Percentiles rank a stretch among this genome's conserved stretches.
Conservation (phyloP, 2,329 filamentous ascomycete species). For the Emydomyces testavorans region DNA sequence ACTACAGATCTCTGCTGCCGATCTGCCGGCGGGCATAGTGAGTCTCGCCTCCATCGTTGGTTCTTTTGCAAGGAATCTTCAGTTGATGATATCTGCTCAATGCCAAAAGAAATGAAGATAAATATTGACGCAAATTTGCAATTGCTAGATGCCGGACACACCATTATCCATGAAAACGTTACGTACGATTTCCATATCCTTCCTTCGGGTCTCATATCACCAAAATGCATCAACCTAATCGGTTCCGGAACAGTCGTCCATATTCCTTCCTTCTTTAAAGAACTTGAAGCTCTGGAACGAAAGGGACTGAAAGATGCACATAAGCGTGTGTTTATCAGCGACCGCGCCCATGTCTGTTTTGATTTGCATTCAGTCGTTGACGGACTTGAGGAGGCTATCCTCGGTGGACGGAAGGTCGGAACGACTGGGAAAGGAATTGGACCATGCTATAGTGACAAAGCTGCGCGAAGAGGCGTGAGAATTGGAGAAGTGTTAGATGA, state of each 20-base stretch:
- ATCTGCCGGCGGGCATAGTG: slow-evolving; percentile 39
- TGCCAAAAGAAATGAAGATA: not conserved
- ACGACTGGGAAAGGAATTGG: slow-evolving; percentile 43
- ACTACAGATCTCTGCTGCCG: slow-evolving; percentile 36
- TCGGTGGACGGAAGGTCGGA: slow-evolving; percentile 38
- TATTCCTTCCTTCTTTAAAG: slow-evolving; percentile 40
- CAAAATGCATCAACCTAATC: slow-evolving; percentile 37
- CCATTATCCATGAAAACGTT: slow-evolving; percentile 37
- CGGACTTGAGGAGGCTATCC: slow-evolving; percentile 36
- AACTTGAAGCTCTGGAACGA: slow-evolving; percentile 33
- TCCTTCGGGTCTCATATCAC: slow-evolving; percentile 33
- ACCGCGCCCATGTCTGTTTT: slow-evolving; percentile 23
- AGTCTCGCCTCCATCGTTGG: slow-evolving; percentile 22
- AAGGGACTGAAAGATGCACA: slow-evolving; percentile 35
- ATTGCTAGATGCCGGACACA: slow-evolving; percentile 35
- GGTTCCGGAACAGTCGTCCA: slow-evolving; percentile 39
- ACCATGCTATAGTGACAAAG: slow-evolving; percentile 54
- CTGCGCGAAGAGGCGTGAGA: slow-evolving; percentile 47
- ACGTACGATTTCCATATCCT: slow-evolving; percentile 42
- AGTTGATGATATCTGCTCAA: not conserved
- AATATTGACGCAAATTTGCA: not conserved
- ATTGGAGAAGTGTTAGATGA: slow-evolving; percentile 49
- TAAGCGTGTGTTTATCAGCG: slow-evolving; percentile 37
- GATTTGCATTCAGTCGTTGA: slow-evolving; percentile 24
- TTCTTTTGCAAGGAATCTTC: not conserved